Percentiles rank a stretch among this genome's conserved stretches.
phyloP scores from a whole-genome alignment of 1,284 basidiomycete genomes.

The Polyporus tsugae region DNA sequence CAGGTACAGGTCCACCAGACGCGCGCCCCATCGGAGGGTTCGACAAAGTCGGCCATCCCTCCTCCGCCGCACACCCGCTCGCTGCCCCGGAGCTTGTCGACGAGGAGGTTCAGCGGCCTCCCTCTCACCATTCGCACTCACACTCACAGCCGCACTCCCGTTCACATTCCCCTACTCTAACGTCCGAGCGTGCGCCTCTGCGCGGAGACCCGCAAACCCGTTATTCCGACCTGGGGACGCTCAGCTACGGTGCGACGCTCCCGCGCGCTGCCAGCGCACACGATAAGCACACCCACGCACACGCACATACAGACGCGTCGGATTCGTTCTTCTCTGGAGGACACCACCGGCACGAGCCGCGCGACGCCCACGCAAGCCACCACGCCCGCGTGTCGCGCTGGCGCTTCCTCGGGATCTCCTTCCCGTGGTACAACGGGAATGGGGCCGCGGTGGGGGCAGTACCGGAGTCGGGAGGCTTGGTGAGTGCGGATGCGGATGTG shows the following conservation, averaged over 20 bases:
- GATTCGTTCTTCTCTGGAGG: conserved; percentile 42
- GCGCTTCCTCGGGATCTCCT: conserved; percentile 20
- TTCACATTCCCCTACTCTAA: background rate
- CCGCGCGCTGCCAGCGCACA: conserved; percentile 2
- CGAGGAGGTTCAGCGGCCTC: background rate
- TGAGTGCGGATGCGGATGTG: background rate
- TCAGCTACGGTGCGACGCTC: background rate
- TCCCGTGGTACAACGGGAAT: conserved; percentile 20
- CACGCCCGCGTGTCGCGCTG: conserved; percentile 41
- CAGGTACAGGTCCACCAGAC: conserved; percentile 8
- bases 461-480: background rate
- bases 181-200: background rate
- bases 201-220: background rate
- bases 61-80: conserved; percentile 24
- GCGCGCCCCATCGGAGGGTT: no score
- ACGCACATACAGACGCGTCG: conserved; percentile 4
- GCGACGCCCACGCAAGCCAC: conserved; percentile 46
- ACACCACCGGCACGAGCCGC: conserved; percentile 55
- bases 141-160: background rate
- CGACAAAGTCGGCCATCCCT: background rate
- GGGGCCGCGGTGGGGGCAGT: background rate
- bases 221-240: background rate
- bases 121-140: background rate
- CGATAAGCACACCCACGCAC: conserved; percentile 19
- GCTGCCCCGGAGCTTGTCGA: conserved; percentile 24